A percentile compares a stretch with the other conserved stretches of the same genome.
phyloP scores from a whole-genome alignment of 352 stramenopile genomes.

The Pythium dissimile region DNA sequence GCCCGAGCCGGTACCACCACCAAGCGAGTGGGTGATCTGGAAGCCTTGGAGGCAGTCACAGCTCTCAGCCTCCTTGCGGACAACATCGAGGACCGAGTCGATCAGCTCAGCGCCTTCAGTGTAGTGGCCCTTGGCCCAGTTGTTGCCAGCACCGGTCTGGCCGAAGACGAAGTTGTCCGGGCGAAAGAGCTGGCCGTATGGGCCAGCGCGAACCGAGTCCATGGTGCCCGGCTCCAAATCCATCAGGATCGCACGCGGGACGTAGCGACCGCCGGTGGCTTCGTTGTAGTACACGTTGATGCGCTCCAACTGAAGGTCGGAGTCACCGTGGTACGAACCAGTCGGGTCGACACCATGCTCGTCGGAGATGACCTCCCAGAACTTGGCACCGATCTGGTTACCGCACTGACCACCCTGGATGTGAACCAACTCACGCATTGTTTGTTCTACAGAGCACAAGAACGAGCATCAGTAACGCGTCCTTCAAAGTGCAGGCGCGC shows the following conservation, averaged over 20 bases:
- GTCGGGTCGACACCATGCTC: conserved; percentile 94
- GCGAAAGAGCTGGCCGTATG: conserved; percentile 97
- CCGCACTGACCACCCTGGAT: conserved; percentile 98
- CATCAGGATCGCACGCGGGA: conserved; percentile 98
- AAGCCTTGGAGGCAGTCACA: conserved; percentile 99
- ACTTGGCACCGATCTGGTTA: conserved; percentile 99
- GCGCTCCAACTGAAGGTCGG: conserved; percentile 95
- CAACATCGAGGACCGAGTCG: conserved; percentile 97
- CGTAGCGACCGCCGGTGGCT: conserved; percentile 95
- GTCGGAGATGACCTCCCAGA: conserved; percentile 97
- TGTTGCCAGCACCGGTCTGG: conserved; percentile 97
- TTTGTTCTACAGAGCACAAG: conserved; percentile 32
- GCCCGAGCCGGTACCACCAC: conserved; percentile 97
- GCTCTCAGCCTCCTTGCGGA: conserved; percentile 97
- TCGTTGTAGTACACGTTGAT: conserved; percentile 99
- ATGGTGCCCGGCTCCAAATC: conserved; percentile 99
- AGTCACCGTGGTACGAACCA: conserved; percentile 95
- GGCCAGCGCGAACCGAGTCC: conserved; percentile 96
- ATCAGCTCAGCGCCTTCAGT: conserved; percentile 98
- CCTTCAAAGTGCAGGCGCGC: neutral
- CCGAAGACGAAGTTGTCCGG: conserved; percentile 99
- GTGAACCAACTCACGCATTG: conserved; percentile 97
- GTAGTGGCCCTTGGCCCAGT: conserved; percentile 99
- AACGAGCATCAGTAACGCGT: neutral
- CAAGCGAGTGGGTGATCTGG: conserved; percentile 99